Percentiles rank a stretch among this genome's conserved stretches.
These are phyloP conservation scores for Silene noctiflora DNA, from an alignment of 179 eudicot genomes.

Conservation along the genomic window DNA sequence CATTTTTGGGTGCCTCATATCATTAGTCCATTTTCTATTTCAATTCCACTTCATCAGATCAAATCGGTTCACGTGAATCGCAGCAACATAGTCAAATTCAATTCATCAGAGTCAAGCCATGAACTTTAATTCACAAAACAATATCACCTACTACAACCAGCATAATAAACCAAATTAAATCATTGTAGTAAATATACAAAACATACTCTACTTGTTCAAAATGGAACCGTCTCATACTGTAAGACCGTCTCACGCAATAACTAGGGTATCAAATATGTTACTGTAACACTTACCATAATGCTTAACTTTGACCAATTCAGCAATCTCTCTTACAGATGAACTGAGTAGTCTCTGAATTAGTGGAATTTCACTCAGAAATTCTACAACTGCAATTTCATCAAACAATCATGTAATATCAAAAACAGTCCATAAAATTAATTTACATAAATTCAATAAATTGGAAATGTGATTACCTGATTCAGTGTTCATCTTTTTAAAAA, in stretches of 20 bases:
- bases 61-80: too few species aligned
- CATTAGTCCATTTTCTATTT: too few species aligned
- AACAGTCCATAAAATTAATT: background rate
- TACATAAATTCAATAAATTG: background rate
- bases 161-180: background rate
- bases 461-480: slow-evolving; percentile 25
- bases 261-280: background rate
- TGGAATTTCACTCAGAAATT: slow-evolving; percentile 53
- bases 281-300: slow-evolving; percentile 41
- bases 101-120: too few species aligned
- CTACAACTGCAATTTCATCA: slow-evolving; percentile 39
- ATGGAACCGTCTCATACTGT: too few species aligned
- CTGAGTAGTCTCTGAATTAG: slow-evolving; percentile 57
- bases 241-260: background rate
- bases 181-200: background rate
- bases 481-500: slow-evolving; percentile 27
- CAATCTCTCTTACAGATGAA: slow-evolving; percentile 54
- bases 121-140: too few species aligned
- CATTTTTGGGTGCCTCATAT: too few species aligned
- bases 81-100: background rate
- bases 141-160: background rate
- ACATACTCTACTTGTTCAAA: background rate
- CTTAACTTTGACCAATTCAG: slow-evolving; percentile 43
- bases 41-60: too few species aligned
- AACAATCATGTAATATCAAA: background rate